Evolutionary conservation across 371 early-diverging fungal species (phyloP), one percentile per base, ranked within the genome.

Genomic region (Funneliformis caledonium): DNA sequence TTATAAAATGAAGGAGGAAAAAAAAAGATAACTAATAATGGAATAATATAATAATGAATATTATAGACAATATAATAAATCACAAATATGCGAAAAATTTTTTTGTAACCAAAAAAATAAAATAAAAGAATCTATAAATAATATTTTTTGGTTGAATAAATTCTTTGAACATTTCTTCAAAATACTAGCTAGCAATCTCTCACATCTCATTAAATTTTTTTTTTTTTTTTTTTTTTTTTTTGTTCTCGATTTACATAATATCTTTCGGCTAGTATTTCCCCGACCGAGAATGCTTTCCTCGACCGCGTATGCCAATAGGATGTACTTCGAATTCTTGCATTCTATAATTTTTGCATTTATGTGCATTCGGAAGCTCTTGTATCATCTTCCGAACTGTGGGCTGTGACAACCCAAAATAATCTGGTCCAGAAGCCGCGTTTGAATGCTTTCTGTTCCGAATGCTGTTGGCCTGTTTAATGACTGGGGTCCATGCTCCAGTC

Each of bases 401-500:
- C 69, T 95, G 93, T 45, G 96, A 90, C 73, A 96, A 93, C 0
- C 97, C 97, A 86, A 93, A 97, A 80, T 93, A 96, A 81, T 97
- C 97, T 1, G 97, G 96, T 2, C 97, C 97, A 9, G 93, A 93
- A 1, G 94, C 94, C 11, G 94, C 93, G 68, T 93, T 94, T 45
- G 93, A 92, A 81, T 92, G 93, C 31, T 92, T 93, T 4, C 92
- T 87, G 31, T 93, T 89, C 9, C 95, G 91, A 59, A 97, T 89
- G 56, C 88, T 88, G 69, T 94, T 93, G 4, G 95, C 92, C 5
- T 88, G 86, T 75, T 93, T 93, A 22, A 96, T 90, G 37, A 96
- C 90, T 33, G 92, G 88, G 3, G 94, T 93, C 97, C 97, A 97
- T n/a, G 94, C 96, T 43, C 96, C 97, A 16, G 97, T 95, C 6